Evolutionary conservation across 1,139 yeast species (phyloP), one percentile per base, ranked within the genome.

Genomic region (Yarrowia galli): DNA sequence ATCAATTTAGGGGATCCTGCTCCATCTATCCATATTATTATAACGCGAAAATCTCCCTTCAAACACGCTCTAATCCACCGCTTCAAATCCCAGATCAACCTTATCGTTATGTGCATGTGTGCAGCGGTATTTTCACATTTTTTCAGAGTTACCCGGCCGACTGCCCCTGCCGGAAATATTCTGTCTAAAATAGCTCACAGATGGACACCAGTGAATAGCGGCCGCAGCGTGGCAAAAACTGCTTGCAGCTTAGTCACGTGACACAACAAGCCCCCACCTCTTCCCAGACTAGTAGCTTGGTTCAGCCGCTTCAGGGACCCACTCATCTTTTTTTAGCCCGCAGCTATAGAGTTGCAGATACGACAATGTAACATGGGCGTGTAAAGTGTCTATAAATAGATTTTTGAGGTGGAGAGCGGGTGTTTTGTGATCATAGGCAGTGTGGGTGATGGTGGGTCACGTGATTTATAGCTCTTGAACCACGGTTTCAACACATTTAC

Each of bases 71-170:
- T 18, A 18, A 25, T 16, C 7, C 8, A n/a, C 18, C 25, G 8
- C 36, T 18, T 15, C 53, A 32, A 13, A 8, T 23, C 15, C 15
- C 23, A 49, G 56, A 49, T 49, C 56, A 49, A 49, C 56, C 56
- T 49, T 28, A 49, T 49, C 56, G 56, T n/a, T 16, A 49, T 49
- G 25, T 40, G 40, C 56, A 49, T 49, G 56, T 28, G 4, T 28
- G 32, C 32, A 15, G 40, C 15, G n/a, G 32, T 28, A 5, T 28
- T 28, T 28, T 28, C 9, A 10, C 40, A 18, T 49, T 32, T 49
- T 49, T 48, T 32, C 16, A 18, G 12, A 5, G 18, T 25, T 49
- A 28, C 38, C 56, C 56, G 25, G 38, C 5, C 10, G 18, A 20
- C n/a, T 28, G 9, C 32, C 32, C 32, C 9, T 7, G 32, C 32